Percentiles rank a stretch among this genome's conserved stretches.
Evolutionary conservation across 257 asterid species (phyloP).

Genomic region (Catharanthus roseus): DNA sequence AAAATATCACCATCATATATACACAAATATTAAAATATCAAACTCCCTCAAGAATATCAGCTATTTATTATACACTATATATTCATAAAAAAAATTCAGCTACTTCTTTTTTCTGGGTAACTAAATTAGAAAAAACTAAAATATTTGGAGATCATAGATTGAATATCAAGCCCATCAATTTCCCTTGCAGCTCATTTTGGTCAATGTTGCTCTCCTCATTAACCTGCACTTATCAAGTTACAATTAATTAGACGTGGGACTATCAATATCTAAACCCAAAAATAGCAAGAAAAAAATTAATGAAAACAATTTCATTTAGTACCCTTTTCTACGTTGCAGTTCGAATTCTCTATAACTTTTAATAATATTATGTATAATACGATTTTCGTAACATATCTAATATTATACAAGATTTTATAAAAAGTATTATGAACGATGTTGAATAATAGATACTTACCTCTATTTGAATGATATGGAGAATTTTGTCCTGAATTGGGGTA

Average conservation of each 20-base stretch:
- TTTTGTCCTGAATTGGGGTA: conserved; percentile 27
- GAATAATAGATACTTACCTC: too few relatives aligned
- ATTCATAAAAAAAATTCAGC: too few relatives aligned
- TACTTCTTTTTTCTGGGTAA: too few relatives aligned
- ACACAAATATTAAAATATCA: background rate
- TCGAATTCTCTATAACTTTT: too few relatives aligned
- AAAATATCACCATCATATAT: too few relatives aligned
- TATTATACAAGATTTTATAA: too few relatives aligned
- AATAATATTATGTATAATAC: too few relatives aligned
- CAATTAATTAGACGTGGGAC: background rate
- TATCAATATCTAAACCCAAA: background rate
- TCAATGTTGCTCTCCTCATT: conserved; percentile 7
- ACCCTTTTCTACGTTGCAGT: too few relatives aligned
- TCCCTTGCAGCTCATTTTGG: conserved; percentile 15
- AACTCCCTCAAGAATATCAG: background rate
- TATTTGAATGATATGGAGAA: conserved; percentile 33
- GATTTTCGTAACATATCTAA: too few relatives aligned
- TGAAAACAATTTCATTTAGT: too few relatives aligned
- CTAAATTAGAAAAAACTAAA: background rate
- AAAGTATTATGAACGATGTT: too few relatives aligned
- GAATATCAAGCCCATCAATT: conserved; percentile 11
- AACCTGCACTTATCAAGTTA: conserved; percentile 13
- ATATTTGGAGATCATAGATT: background rate
- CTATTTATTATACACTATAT: too few relatives aligned
- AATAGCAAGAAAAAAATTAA: background rate